phyloP scores from a whole-genome alignment of 2,329 filamentous ascomycete species.

The Cordyceps tenuipes region DNA sequence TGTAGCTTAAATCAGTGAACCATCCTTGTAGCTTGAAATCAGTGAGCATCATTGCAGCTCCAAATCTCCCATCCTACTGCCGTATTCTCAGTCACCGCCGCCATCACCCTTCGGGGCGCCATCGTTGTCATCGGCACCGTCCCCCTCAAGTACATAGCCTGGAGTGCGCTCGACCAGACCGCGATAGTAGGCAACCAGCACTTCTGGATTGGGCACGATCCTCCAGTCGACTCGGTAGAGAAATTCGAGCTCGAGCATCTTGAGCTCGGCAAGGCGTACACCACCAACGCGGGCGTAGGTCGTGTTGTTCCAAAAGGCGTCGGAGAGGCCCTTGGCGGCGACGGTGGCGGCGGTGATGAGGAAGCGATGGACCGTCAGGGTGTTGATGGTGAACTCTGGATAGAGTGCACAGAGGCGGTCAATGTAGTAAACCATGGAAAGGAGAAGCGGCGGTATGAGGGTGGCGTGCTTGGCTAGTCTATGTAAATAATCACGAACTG shows the following conservation, averaged over 20 bases:
- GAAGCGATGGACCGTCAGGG: constrained; percentile 92
- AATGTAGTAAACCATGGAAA: constrained; percentile 99
- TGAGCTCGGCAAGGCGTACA: constrained; percentile 81
- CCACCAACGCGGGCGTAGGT: constrained; percentile 93
- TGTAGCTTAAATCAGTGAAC: too few relatives aligned
- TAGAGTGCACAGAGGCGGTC: constrained; percentile 89
- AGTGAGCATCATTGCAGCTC: neutral
- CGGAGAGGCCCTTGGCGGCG: constrained; percentile 88
- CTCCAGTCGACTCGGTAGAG: constrained; percentile 89
- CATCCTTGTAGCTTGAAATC: too few relatives aligned
- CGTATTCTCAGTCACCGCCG: neutral
- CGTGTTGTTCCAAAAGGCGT: constrained; percentile 97
- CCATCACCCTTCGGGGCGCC: constrained; percentile 3
- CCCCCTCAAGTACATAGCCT: constrained; percentile 45
- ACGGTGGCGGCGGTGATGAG: constrained; percentile 94
- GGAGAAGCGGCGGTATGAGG: constrained; percentile 82
- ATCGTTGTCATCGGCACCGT: constrained; percentile 15
- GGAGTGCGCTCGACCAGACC: constrained; percentile 66
- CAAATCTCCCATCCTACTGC: neutral
- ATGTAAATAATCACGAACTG: constrained; percentile 86
- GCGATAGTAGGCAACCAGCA: constrained; percentile 86
- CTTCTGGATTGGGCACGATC: constrained; percentile 91
- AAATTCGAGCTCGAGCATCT: constrained; percentile 87
- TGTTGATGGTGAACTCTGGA: constrained; percentile 91
- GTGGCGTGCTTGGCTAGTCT: constrained; percentile 90